Percentiles rank a stretch among this genome's conserved stretches.
Evolutionary conservation across 768 basidiomycete species (phyloP).

Genomic region (Rhizopogon sp.): DNA sequence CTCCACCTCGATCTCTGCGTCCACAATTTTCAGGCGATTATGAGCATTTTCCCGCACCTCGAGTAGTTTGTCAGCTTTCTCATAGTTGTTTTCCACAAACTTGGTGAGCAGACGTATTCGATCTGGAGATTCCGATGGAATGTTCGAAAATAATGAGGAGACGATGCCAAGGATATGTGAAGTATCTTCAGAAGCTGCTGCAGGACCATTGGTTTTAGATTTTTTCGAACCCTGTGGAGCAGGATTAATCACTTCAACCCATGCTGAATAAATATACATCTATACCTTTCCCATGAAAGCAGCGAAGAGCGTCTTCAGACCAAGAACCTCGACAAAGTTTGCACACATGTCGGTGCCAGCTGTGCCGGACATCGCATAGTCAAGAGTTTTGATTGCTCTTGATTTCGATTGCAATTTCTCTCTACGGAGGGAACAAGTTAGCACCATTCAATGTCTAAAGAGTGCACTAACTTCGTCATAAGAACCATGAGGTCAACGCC

Average conservation of each 20-base stretch:
- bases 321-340: slow-evolving; percentile 81
- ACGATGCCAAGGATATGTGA: slow-evolving; percentile 86
- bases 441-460: neutral
- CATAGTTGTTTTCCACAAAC: slow-evolving; percentile 90
- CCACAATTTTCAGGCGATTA: slow-evolving; percentile 51
- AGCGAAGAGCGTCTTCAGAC: slow-evolving; percentile 86
- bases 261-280: neutral
- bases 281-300: slow-evolving; percentile 90
- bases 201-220: slow-evolving; percentile 42
- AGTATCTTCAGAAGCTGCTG: slow-evolving; percentile 71
- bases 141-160: slow-evolving; percentile 82
- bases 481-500: slow-evolving; percentile 97
- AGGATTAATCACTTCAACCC: neutral
- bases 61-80: slow-evolving; percentile 90
- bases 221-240: slow-evolving; percentile 51
- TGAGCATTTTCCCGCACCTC: slow-evolving; percentile 78
- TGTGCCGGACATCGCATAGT: slow-evolving; percentile 83
- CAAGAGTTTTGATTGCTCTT: slow-evolving; percentile 84
- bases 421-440: slow-evolving; percentile 34
- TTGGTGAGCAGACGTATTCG: slow-evolving; percentile 84
- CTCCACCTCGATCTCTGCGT: slow-evolving; percentile 66
- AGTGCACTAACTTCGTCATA: slow-evolving; percentile 82
- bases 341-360: slow-evolving; percentile 68
- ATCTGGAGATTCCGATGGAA: slow-evolving; percentile 77
- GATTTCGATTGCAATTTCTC: slow-evolving; percentile 79